Evolutionary conservation across 345 rosid species (phyloP).

Genomic region (Barbarea vulgaris): DNA sequence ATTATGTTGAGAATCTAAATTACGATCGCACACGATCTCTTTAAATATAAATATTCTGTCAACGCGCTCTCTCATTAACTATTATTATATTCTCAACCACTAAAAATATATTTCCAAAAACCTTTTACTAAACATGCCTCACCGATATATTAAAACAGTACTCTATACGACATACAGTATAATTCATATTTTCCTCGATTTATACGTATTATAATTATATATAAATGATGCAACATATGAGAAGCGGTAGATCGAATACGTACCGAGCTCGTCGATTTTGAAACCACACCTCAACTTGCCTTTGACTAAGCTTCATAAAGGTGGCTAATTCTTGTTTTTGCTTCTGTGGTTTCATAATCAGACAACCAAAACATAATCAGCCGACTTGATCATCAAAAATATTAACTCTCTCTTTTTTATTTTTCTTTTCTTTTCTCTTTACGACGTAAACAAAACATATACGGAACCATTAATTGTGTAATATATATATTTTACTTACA

Average conservation of each 20-base stretch:
- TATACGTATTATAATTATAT: constrained; percentile 10
- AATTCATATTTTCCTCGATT: constrained; percentile 9
- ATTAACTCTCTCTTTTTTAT: background rate
- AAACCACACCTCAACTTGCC: constrained; percentile 88
- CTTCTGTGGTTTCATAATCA: constrained; percentile 42
- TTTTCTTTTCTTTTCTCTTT: background rate
- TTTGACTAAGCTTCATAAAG: constrained; percentile 62
- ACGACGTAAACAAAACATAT: constrained; percentile 21
- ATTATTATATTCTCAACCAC: constrained; percentile 28
- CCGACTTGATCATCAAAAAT: constrained; percentile 18
- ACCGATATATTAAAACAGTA: background rate
- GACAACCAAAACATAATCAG: constrained; percentile 26
- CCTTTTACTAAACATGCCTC: constrained; percentile 7
- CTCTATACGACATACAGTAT: background rate
- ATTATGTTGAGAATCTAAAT: constrained; percentile 35
- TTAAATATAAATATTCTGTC: constrained; percentile 38
- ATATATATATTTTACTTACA: constrained; percentile 38
- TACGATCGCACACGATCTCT: constrained; percentile 33
- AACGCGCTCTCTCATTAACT: constrained; percentile 30
- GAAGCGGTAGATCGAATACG: constrained; percentile 7
- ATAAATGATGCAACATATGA: constrained; percentile 9
- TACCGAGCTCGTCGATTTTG: constrained; percentile 86
- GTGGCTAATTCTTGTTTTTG: constrained; percentile 67
- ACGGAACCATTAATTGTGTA: background rate
- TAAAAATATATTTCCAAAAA: constrained; percentile 5